Percentiles rank a stretch among this genome's conserved stretches.
phyloP scores from a whole-genome alignment of 306 rosid genomes.

The Quercus bicolor region DNA sequence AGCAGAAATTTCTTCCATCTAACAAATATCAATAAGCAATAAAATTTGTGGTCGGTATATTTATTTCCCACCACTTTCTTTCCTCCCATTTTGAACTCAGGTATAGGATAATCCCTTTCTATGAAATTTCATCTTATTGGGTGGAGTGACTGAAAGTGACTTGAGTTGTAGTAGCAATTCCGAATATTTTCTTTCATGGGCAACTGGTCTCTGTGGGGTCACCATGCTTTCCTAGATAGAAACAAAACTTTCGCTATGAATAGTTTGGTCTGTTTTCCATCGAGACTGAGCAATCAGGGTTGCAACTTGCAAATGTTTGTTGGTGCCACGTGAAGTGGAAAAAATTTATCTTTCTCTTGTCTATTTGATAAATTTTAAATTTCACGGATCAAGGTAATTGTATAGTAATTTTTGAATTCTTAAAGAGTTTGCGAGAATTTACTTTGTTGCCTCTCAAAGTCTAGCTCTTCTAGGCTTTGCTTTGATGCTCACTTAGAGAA shows the following conservation, averaged over 20 bases:
- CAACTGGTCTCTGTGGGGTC: slow-evolving; percentile 32
- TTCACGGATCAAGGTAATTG: not conserved
- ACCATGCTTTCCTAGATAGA: slow-evolving; percentile 21
- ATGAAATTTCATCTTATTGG: slow-evolving; percentile 17
- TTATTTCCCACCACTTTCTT: slow-evolving; percentile 8
- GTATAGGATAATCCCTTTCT: slow-evolving; percentile 14
- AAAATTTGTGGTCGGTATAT: slow-evolving; percentile 13
- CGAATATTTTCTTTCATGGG: slow-evolving; percentile 28
- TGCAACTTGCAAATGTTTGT: not conserved
- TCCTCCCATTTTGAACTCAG: slow-evolving; percentile 19
- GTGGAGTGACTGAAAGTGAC: slow-evolving; percentile 22
- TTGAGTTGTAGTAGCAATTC: slow-evolving; percentile 16
- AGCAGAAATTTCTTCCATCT: slow-evolving; percentile 23
- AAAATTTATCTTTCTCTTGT: not conserved
- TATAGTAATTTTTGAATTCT: not conserved
- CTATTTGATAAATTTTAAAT: not conserved
- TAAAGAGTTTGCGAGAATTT: not conserved
- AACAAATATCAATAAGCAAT: slow-evolving; percentile 17
- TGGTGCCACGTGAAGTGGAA: not conserved
- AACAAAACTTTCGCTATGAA: slow-evolving; percentile 22
- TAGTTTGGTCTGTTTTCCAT: slow-evolving; percentile 13
- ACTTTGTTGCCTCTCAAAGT: not conserved
- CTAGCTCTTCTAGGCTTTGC: not conserved
- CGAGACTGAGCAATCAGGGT: not conserved
- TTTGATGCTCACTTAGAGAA: not conserved